Evolutionary conservation across 2,329 filamentous ascomycete genomes (phyloP), one percentile per base, ranked within the genome.

Genomic region (Hypoxylon rubiginosum): DNA sequence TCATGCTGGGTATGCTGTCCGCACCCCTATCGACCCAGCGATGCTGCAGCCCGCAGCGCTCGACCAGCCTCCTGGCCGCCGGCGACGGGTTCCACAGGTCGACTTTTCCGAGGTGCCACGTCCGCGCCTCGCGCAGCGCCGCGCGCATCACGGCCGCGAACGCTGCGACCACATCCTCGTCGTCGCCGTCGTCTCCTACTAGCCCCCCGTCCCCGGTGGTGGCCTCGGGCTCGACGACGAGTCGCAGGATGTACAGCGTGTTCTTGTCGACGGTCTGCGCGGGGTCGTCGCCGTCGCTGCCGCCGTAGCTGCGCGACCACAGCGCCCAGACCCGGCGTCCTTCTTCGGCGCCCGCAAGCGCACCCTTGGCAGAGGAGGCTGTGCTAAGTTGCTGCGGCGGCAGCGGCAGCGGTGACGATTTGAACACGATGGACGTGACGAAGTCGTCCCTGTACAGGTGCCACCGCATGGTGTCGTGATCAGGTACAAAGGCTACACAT

Each of bases 41-140:
- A 59, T 86, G 81, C 19, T 84, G 75, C 15, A 93, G 71, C 2
- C 82, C 83, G 1, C 81, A 79, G 26, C 73, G 75, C 41, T 82
- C 78, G 0, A 90, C 79, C 43, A 91, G 72, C 15, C 77, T 67
- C 75, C 76, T 76, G 26, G 89, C 76, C 67, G 84, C 73, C 6
- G 86, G 81, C 3, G 85, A 86, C 0, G 94, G 94, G 75, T 96
- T 97, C 95, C 95, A 98, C 55, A 95, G 82, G 76, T 94, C 86
- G 3, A 97, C 87, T 49, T 88, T 84, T 43, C 84, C 83, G 80
- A 93, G 88, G 48, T 86, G 82, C 91, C 92, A 97, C 61, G 87
- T 83, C 2, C 83, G 79, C 1, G 94, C 94, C 78, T 97, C 89
- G 8, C 80, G 79, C 73, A 91, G 88, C 4, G 93, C 94, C 48